Conservation (phyloP, 1,139 yeast species). For the Kodamaea arcana region DNA sequence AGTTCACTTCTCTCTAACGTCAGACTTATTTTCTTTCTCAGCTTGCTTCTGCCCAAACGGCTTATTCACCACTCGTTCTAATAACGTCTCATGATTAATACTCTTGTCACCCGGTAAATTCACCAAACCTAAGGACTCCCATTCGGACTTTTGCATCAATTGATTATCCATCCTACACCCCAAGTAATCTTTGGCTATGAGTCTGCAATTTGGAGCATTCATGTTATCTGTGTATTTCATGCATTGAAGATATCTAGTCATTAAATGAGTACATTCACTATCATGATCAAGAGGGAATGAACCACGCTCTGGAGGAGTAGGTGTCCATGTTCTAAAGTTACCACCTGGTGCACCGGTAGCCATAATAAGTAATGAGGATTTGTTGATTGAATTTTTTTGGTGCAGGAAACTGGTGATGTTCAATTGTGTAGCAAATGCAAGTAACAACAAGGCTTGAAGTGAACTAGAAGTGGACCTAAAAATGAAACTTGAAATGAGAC, state of each 20-base stretch:
- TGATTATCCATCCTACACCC: conserved; percentile 89
- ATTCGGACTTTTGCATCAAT: conserved; percentile 75
- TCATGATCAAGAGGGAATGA: conserved; percentile 94
- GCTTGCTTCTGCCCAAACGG: conserved; percentile 3
- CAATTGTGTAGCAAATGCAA: too few relatives aligned
- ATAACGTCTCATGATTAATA: conserved; percentile 9
- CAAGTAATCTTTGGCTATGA: conserved; percentile 75
- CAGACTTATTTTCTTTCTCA: background rate
- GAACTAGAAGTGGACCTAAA: too few relatives aligned
- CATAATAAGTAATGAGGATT: conserved; percentile 6
- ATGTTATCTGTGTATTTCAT: conserved; percentile 72
- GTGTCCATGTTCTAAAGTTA: conserved; percentile 57
- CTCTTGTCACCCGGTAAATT: conserved; percentile 57
- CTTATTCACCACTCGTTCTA: conserved; percentile 7
- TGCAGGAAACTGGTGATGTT: background rate
- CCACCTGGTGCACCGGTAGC: conserved; percentile 30
- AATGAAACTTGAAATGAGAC: too few relatives aligned
- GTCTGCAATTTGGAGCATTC: conserved; percentile 85
- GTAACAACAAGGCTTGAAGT: too few relatives aligned
- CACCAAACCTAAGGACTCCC: conserved; percentile 74
- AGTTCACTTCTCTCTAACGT: too few relatives aligned
- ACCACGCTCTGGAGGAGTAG: conserved; percentile 95
- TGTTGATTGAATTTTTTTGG: background rate
- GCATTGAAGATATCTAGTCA: conserved; percentile 75
- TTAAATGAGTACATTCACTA: conserved; percentile 74